Base-by-base conservation (phyloP, 495 filamentous ascomycete genomes). In the Trichoderma gamsii region DNA sequence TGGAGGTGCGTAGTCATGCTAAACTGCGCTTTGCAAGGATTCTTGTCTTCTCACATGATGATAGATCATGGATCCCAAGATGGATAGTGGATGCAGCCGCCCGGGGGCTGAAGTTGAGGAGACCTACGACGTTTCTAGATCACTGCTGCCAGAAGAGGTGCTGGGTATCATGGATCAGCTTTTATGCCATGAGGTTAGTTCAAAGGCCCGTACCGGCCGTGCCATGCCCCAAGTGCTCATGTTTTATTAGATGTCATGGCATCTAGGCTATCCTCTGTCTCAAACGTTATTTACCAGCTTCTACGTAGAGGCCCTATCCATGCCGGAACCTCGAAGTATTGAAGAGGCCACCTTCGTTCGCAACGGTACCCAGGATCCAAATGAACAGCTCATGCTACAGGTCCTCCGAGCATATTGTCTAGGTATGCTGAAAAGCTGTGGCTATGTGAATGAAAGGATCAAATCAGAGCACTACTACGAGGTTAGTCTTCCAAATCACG, bases 21-120 rank as follows among this genome's bases (percentile, higher is more conserved):
- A 4, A 7, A 41, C 51, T 66, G 41, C 69, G 13, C 21, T 64
- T 38, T 43, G 12, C 38, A 32, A 65, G 59, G 67, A 9, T 59
- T 27, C 18, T 11, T 43, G 18, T 67, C 61, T 65, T 27, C 64
- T 51, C 56, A 68, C 59, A 29, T 25, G 59, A 66, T 13, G 9
- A 27, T 64, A 99, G 95, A 94, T 99, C 69, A 97, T 97, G 93
- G 95, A 99, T 74, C 88, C 89, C 0, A 99, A 97, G 77, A 98
- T 99, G 95, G 95, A 99, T 74, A 97, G 91, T 74, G 95, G 95
- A 41, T 90, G 87, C 71, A 76, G 95, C 18, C 84, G 83, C 15
- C 85, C 88, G 12, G 91, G 87, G 52, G 92, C 96, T 71, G 88
- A 87, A 41, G 82, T 96, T 7, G 90, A 96, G 69, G 89, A 94